Conservation (phyloP, 176 grass and related monocot genomes). For the Poa pratensis region DNA sequence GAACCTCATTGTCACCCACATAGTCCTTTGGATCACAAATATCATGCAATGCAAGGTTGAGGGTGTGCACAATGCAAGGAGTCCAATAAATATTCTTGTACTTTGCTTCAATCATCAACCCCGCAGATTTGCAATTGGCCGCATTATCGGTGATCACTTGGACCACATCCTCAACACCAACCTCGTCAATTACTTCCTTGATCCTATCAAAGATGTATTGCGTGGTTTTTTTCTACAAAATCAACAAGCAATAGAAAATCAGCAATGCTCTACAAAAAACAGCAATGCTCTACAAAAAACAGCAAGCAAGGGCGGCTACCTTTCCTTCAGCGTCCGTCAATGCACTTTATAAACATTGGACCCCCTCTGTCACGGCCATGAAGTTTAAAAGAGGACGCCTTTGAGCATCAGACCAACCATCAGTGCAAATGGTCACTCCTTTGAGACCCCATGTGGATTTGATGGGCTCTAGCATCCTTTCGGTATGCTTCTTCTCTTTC, state of each 20-base stretch:
- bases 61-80: background rate
- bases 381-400: background rate
- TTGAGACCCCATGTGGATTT: background rate
- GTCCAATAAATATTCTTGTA: background rate
- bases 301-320: background rate
- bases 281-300: too few relatives aligned
- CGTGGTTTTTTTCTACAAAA: background rate
- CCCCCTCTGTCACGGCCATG: background rate
- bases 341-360: background rate
- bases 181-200: background rate
- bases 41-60: background rate
- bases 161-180: background rate
- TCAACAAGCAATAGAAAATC: background rate
- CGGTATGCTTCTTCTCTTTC: background rate
- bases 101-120: background rate
- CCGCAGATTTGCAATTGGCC: background rate
- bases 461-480: background rate
- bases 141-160: background rate
- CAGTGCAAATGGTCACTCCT: background rate
- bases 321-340: background rate
- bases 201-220: background rate
- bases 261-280: too few relatives aligned
- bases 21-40: background rate
- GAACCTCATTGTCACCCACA: background rate
- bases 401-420: background rate